These are phyloP conservation scores for Lactuca sativa DNA, from an alignment of 129 eudicot genomes.

Conservation along the genomic window DNA sequence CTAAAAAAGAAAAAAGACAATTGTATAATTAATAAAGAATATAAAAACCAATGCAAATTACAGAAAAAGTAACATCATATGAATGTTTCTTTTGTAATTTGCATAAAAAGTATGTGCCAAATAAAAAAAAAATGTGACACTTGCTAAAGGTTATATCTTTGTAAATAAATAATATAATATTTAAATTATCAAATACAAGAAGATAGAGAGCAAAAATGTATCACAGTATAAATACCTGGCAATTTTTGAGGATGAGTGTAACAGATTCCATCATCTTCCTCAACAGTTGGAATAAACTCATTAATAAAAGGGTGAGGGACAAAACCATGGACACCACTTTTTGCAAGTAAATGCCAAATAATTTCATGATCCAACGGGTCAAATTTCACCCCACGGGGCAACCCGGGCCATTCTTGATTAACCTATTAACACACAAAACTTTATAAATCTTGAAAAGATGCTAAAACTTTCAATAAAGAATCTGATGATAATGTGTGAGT, in stretches of 20 bases:
- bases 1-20: slow-evolving; percentile 30
- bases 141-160: not conserved
- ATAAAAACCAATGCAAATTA: not conserved
- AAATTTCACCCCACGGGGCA: slow-evolving; percentile 93
- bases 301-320: slow-evolving; percentile 74
- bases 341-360: slow-evolving; percentile 83
- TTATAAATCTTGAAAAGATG: not conserved
- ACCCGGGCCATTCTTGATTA: slow-evolving; percentile 86
- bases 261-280: slow-evolving; percentile 88
- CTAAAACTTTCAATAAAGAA: not conserved
- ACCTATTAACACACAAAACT: slow-evolving; percentile 41
- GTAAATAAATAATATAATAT: not conserved
- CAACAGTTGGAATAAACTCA: slow-evolving; percentile 86
- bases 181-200: not conserved
- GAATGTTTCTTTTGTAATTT: too few species aligned
- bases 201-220: not conserved
- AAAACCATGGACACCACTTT: slow-evolving; percentile 52
- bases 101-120: too few species aligned
- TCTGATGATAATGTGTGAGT: not conserved
- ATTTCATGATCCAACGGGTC: slow-evolving; percentile 94
- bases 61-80: too few species aligned
- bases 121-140: not conserved
- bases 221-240: slow-evolving; percentile 53
- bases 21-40: not conserved
- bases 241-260: slow-evolving; percentile 92